Evolutionary conservation across 495 filamentous ascomycete genomes (phyloP).

Genomic region (Patellaria atrata): DNA sequence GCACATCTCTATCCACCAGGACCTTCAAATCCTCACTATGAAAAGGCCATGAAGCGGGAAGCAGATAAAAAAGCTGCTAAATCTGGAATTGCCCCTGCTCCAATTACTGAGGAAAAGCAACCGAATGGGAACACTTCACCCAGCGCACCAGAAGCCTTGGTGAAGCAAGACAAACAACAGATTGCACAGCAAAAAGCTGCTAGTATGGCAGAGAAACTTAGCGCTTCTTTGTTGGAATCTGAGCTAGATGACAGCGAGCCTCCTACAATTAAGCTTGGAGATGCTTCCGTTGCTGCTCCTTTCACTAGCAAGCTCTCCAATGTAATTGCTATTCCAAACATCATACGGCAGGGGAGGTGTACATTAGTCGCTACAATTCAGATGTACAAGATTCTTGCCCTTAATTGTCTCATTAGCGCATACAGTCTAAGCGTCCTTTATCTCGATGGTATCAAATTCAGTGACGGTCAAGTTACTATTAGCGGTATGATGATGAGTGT

Average conservation of each 20-base stretch:
- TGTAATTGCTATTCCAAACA: conserved; percentile 94
- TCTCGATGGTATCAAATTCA: conserved; percentile 97
- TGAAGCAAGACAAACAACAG: conserved; percentile 38
- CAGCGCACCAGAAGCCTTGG: background rate
- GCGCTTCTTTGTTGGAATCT: conserved; percentile 74
- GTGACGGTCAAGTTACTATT: conserved; percentile 96
- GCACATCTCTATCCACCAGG: conserved; percentile 92
- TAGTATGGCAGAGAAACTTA: conserved; percentile 75
- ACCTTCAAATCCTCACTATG: conserved; percentile 83
- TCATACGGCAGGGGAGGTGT: conserved; percentile 92
- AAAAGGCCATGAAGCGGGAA: conserved; percentile 81
- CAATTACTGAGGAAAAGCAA: conserved; percentile 20
- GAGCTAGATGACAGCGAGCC: conserved; percentile 73
- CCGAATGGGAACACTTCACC: conserved; percentile 3
- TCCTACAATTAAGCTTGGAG: conserved; percentile 90
- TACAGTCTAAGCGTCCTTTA: conserved; percentile 96
- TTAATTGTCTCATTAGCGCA: conserved; percentile 96
- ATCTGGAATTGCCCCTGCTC: conserved; percentile 26
- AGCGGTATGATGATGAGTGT: conserved; percentile 99
- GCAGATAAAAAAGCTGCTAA: conserved; percentile 53
- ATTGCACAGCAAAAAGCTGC: conserved; percentile 53
- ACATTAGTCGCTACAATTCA: conserved; percentile 96
- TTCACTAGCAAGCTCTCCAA: conserved; percentile 97
- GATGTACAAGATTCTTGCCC: conserved; percentile 99
- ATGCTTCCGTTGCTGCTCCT: conserved; percentile 91